Evolutionary conservation across 345 rosid genomes (phyloP), one percentile per base, ranked within the genome.

Genomic region (Lumnitzera racemosa): DNA sequence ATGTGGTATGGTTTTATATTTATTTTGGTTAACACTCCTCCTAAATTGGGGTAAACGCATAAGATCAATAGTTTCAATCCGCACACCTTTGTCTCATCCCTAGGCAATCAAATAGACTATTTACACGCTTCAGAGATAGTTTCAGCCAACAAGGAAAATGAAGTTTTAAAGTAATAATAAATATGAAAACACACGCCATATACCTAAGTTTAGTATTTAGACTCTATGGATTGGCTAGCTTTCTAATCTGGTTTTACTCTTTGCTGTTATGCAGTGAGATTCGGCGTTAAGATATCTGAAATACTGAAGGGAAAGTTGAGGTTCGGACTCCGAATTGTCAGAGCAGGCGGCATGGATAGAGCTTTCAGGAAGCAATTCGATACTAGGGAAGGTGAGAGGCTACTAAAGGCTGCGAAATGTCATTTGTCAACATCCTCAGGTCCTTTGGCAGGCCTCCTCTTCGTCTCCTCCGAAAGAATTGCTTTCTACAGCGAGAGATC

Each of bases 401-500:
- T 82, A 61, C 24, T 77, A 52, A 79, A 66, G 66, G 84, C 71
- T 23, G 70, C 63, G 9, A 84, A 77, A 31, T 79, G 87, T 60
- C 77, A 79, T 63, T 29, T 79, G 51, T 79, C 80, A 29, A 82
- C 84, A 12, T 65, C 82, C 27, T 60, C 70, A 1, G 87, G 87
- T 47, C 87, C 80, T 0, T 74, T 79, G 24, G 80, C 78, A 2
- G 87, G 83, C 24, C 80, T 82, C n/a, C 71, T 76, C 51, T 82
- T 79, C 53, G 65, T 77, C 70, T 76, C 87, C 2, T 67, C 78
- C 5, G 20, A 72, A 15, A 72, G 72, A 52, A 24, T 74, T 8
- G 78, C 78, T 47, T 82, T 82, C 48, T 72, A 78, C 68, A 82
- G 87, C 15, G 81, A 82, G 56, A 70, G 77, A 70, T 74, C 78